Base-by-base conservation (phyloP, 176 grass and related monocot species). In the Triticum urartu region DNA sequence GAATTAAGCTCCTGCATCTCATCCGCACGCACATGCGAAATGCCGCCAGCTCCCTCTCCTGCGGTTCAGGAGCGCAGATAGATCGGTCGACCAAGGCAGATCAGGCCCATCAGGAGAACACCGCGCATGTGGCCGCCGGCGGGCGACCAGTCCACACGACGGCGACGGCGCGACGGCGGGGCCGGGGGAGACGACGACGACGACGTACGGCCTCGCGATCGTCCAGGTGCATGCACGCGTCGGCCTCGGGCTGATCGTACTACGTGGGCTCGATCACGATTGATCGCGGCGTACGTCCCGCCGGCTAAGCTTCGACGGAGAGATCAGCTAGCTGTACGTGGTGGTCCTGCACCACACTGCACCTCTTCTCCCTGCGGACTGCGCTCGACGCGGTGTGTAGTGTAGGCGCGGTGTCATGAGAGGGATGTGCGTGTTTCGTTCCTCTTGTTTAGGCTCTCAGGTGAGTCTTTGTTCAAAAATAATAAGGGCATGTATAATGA, bases 341-440 rank as follows among this genome's bases (percentile, higher is more conserved):
- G 61, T 25, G 9, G 70, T 24, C 39, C 7, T 68, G 32, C 33
- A 4, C 28, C 34, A 2, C 32, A 8, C 9, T 66, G 47, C 4
- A 3, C 34, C 10, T 71, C 24, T 4, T 9, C 32, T 10, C n/a
- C 10, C 43, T 30, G 28, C 28, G 28, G 28, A 30, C 22, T 2
- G 2, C 7, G 32, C 45, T 66, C 28, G 81, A 88, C 87, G 87
- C 30, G 87, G 45, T 84, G 30, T 33, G n/a, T 26, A 9, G 28
- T 43, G 20, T 4, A 66, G 69, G 30, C 78, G 87, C 73, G 78
- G 62, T 78, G 50, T 4, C 64, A 14, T 12, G 84, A 83, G 64
- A 43, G 73, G 64, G 84, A 90, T 33, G 63, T 45, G 24, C 40
- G 54, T 73, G 72, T 86, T 86, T 82, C 25, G 0, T 86, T 78